phyloP scores from a whole-genome alignment of 495 filamentous ascomycete species.

The Bathelium albidoporum region DNA sequence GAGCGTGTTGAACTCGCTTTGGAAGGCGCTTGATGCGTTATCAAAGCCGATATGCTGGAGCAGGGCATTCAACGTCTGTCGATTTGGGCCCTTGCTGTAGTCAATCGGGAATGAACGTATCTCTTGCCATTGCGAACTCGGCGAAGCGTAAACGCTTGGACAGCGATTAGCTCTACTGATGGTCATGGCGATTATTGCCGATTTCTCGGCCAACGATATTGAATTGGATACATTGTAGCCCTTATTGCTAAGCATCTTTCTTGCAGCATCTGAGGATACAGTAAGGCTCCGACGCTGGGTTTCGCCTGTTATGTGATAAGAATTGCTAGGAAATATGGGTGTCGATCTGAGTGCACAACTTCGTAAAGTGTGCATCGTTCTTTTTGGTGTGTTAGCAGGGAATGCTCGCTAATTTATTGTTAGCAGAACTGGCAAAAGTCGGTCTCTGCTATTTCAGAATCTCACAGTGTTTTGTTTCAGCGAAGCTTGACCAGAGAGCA shows the following conservation, averaged over 20 bases:
- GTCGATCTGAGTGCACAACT: not conserved
- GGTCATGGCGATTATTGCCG: slow-evolving; percentile 48
- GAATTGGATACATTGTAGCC: slow-evolving; percentile 40
- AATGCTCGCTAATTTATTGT: not conserved
- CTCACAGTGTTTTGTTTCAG: not conserved
- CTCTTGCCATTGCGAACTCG: slow-evolving; percentile 12
- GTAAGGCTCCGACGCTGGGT: not conserved
- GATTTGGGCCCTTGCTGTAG: slow-evolving; percentile 37
- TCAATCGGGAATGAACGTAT: slow-evolving; percentile 46
- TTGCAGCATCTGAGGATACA: not conserved
- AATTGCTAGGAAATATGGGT: not conserved
- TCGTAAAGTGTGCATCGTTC: slow-evolving; percentile 24
- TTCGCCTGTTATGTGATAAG: not conserved
- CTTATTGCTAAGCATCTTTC: slow-evolving; percentile 43
- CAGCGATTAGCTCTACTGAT: slow-evolving; percentile 53
- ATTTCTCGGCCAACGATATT: slow-evolving; percentile 32
- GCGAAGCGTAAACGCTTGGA: slow-evolving; percentile 59
- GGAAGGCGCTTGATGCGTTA: slow-evolving; percentile 28
- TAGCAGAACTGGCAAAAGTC: not conserved
- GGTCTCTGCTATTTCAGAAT: not conserved
- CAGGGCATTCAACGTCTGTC: slow-evolving; percentile 34
- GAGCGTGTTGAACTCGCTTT: slow-evolving; percentile 20
- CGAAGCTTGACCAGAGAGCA: slow-evolving; percentile 33
- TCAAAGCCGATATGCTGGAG: slow-evolving; percentile 1
- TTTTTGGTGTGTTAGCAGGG: slow-evolving; percentile 11